Conservation (phyloP, 2,329 filamentous ascomycete species). For the Myriosclerotinia curreyana region DNA sequence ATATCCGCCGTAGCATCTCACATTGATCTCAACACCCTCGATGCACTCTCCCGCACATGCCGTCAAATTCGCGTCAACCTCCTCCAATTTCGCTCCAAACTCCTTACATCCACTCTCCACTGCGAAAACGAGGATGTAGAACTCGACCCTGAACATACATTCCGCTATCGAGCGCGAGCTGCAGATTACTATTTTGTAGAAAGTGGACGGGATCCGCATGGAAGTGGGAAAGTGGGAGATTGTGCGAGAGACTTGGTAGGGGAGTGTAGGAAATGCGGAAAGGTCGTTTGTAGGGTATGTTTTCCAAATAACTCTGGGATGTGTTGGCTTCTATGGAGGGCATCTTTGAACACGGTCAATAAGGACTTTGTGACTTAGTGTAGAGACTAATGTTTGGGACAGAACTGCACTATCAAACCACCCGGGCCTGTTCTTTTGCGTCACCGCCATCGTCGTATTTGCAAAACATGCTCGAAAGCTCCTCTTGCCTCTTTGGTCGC, state of each 20-base stretch:
- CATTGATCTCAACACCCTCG: slow-evolving; percentile 83
- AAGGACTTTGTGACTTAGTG: neutral
- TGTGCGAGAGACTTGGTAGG: slow-evolving; percentile 87
- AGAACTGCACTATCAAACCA: slow-evolving; percentile 90
- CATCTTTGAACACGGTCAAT: neutral
- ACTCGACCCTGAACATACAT: slow-evolving; percentile 53
- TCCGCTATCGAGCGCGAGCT: slow-evolving; percentile 56
- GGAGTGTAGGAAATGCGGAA: slow-evolving; percentile 74
- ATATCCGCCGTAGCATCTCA: slow-evolving; percentile 69
- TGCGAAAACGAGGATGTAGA: slow-evolving; percentile 69
- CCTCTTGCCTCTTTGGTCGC: slow-evolving; percentile 57
- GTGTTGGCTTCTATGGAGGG: slow-evolving; percentile 39
- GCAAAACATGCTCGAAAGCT: slow-evolving; percentile 68
- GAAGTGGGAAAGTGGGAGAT: slow-evolving; percentile 65
- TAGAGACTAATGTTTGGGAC: slow-evolving; percentile 24
- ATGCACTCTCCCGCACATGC: slow-evolving; percentile 78
- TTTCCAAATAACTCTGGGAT: neutral
- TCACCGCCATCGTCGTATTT: slow-evolving; percentile 77
- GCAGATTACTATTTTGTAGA: slow-evolving; percentile 60
- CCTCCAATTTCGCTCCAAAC: slow-evolving; percentile 70
- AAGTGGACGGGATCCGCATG: slow-evolving; percentile 45
- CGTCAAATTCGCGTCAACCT: slow-evolving; percentile 75
- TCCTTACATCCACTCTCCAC: slow-evolving; percentile 72
- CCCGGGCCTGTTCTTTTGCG: slow-evolving; percentile 65
- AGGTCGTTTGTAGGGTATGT: slow-evolving; percentile 76